Percentiles rank a stretch among this genome's conserved stretches.
phyloP scores from a whole-genome alignment of 176 grass and related monocot genomes.

The Eleusine coracana region DNA sequence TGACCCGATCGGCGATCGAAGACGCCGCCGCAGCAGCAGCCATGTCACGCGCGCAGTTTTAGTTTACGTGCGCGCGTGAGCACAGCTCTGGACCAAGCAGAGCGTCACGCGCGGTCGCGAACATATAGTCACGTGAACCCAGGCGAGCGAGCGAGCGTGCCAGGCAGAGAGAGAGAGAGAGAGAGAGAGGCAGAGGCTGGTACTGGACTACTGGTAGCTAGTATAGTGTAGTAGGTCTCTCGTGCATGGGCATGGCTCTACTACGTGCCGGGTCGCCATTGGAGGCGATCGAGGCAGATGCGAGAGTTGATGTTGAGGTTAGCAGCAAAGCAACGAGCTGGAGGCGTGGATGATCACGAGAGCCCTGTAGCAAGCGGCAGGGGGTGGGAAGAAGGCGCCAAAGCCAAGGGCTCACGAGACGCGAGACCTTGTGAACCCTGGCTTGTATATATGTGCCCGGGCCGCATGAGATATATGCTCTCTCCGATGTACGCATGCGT shows the following conservation, averaged over 20 bases:
- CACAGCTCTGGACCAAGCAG: neutral
- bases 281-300: neutral
- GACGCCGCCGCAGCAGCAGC: neutral
- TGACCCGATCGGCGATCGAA: neutral
- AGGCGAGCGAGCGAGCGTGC: too few species aligned
- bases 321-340: neutral
- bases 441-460: conserved; percentile 28
- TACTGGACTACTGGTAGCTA: neutral
- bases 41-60: neutral
- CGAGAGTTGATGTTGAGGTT: neutral
- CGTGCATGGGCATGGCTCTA: neutral
- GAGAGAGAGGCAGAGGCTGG: neutral
- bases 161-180: too few species aligned
- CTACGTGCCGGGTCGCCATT: neutral
- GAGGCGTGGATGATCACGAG: conserved; percentile 31
- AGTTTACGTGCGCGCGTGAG: neutral
- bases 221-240: neutral
- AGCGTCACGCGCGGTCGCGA: neutral
- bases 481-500: conserved; percentile 6
- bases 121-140: neutral
- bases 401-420: conserved; percentile 47
- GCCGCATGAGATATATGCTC: neutral
- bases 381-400: conserved; percentile 21
- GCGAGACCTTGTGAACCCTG: conserved; percentile 32
- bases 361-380: conserved; percentile 17